phyloP scores from a whole-genome alignment of 257 asterid species.

The Nicotiana tomentosiformis region DNA sequence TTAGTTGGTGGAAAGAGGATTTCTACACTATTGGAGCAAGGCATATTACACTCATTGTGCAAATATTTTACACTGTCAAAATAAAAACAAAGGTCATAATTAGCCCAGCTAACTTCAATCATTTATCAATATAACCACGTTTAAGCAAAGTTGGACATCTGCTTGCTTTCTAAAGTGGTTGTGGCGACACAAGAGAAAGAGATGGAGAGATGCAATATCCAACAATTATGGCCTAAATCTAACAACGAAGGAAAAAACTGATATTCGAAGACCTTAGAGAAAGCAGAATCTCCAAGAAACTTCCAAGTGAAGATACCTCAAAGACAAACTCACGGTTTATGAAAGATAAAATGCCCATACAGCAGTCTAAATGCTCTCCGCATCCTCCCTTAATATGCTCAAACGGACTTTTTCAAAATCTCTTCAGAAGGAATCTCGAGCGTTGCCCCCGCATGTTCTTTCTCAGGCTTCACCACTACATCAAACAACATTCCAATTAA shows the following conservation, averaged over 20 bases:
- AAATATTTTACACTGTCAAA: neutral
- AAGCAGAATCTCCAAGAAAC: neutral
- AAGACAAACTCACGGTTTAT: neutral
- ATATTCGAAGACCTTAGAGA: neutral
- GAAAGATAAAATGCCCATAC: neutral
- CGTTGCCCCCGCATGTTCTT: slow-evolving; percentile 77
- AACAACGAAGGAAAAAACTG: neutral
- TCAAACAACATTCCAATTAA: neutral
- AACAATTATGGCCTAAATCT: neutral
- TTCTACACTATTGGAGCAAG: neutral
- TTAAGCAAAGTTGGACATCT: neutral
- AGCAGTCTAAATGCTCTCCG: neutral
- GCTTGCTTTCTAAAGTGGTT: neutral
- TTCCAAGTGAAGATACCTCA: neutral
- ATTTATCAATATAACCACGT: neutral
- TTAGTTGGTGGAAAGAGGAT: neutral
- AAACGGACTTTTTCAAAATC: slow-evolving; percentile 45
- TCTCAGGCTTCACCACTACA: slow-evolving; percentile 78
- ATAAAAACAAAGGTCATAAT: neutral
- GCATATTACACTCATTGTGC: neutral
- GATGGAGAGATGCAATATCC: neutral
- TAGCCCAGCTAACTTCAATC: neutral
- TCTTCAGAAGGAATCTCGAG: slow-evolving; percentile 85
- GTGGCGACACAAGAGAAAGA: neutral
- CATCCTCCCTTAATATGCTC: neutral